Percentiles rank a stretch among this genome's conserved stretches.
Evolutionary conservation across 495 filamentous ascomycete genomes (phyloP).

Genomic region (Penicillium lividum): DNA sequence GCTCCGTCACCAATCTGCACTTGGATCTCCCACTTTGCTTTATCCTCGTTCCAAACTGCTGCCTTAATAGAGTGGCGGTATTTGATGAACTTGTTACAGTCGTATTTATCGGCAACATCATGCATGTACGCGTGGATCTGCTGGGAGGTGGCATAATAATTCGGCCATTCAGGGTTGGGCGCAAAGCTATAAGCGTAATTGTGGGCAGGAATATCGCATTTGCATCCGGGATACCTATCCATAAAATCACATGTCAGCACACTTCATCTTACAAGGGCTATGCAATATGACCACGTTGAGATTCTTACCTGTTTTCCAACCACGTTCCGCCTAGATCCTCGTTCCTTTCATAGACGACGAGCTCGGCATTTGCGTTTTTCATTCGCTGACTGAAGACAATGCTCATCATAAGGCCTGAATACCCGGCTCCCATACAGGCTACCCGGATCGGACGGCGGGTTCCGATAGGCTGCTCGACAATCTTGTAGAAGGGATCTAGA

Average conservation of each 20-base stretch:
- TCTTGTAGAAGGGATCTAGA: constrained; percentile 2
- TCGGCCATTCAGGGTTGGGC: constrained; percentile 56
- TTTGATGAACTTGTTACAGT: constrained; percentile 27
- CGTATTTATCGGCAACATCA: constrained; percentile 42
- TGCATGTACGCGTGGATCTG: constrained; percentile 60
- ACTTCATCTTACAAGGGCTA: too few species aligned
- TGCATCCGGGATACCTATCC: constrained; percentile 45
- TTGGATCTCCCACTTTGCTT: constrained; percentile 43
- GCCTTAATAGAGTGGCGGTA: constrained; percentile 26
- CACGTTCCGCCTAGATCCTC: constrained; percentile 30
- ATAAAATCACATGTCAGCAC: too few species aligned
- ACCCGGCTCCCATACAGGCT: constrained; percentile 12
- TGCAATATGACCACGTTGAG: too few species aligned
- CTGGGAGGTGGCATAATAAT: constrained; percentile 52
- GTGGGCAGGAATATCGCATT: constrained; percentile 58
- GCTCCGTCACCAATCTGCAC: constrained; percentile 32
- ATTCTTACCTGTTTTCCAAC: constrained; percentile 50
- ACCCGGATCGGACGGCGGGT: constrained; percentile 11
- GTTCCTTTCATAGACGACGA: constrained; percentile 17
- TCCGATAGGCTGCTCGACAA: constrained; percentile 17
- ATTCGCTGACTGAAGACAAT: constrained; percentile 6
- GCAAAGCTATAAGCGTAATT: constrained; percentile 51
- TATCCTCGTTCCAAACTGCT: constrained; percentile 35
- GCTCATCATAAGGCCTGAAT: constrained; percentile 11
- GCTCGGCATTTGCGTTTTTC: constrained; percentile 6